Conservation (phyloP, 108 stramenopile genomes). For the Skeletonema marinoi region DNA sequence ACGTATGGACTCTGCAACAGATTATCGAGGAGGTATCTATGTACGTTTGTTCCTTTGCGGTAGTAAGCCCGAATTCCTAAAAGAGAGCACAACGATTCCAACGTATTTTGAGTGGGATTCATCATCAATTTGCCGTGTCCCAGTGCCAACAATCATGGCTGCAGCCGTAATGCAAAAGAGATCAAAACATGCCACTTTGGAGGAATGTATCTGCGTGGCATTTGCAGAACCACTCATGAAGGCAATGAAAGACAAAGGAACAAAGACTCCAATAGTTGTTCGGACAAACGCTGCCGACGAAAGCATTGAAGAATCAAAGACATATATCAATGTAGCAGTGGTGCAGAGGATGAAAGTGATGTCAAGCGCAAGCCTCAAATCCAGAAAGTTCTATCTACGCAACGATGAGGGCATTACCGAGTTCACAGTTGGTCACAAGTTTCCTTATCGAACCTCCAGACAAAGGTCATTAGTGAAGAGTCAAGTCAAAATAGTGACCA, state of each 20-base stretch:
- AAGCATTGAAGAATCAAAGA: slow-evolving; percentile 27
- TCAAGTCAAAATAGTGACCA: slow-evolving; percentile 27
- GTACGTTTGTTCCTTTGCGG: slow-evolving; percentile 70
- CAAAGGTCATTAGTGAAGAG: slow-evolving; percentile 69
- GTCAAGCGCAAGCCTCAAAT: slow-evolving; percentile 19
- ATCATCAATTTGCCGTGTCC: slow-evolving; percentile 79
- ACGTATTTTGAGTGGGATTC: slow-evolving; percentile 81
- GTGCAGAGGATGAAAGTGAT: slow-evolving; percentile 41
- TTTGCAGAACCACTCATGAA: slow-evolving; percentile 59
- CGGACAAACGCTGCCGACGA: slow-evolving; percentile 21
- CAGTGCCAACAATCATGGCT: slow-evolving; percentile 37
- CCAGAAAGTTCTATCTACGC: slow-evolving; percentile 43
- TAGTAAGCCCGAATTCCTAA: slow-evolving; percentile 68
- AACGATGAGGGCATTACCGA: slow-evolving; percentile 47
- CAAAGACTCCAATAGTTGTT: slow-evolving; percentile 17
- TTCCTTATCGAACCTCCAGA: slow-evolving; percentile 78
- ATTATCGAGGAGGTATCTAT: slow-evolving; percentile 29
- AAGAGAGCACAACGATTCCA: slow-evolving; percentile 86
- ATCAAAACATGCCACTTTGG: slow-evolving; percentile 29
- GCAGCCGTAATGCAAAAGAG: slow-evolving; percentile 24
- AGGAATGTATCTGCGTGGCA: slow-evolving; percentile 53
- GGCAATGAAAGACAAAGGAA: slow-evolving; percentile 39
- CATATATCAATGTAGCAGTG: slow-evolving; percentile 47
- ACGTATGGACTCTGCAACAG: neutral
- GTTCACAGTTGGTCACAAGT: slow-evolving; percentile 71